Base-by-base conservation (phyloP, 2,329 filamentous ascomycete species). In the Penicillium sp. region DNA sequence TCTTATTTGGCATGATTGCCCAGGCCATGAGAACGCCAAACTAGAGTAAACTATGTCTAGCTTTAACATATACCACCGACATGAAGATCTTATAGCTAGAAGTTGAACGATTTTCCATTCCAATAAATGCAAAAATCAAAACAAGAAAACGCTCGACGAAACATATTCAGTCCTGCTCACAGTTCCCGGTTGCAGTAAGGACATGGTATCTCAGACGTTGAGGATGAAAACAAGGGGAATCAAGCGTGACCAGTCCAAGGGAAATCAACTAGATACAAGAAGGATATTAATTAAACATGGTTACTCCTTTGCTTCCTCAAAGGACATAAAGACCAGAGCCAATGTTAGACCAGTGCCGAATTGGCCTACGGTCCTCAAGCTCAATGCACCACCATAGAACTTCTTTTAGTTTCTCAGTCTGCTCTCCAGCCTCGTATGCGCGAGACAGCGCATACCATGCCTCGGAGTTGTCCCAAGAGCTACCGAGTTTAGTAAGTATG, bases 381-480 rank as follows among this genome's bases (percentile, higher is more conserved):
- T 97, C 92, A 13, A 99, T 90, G 67, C 93, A 96, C 92, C 93
- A 98, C 95, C 95, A 98, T 7, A 98, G 82, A 46, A 93, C 91
- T 65, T 95, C 90, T 77, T 93, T 96, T 14, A 95, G 90, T 79
- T 93, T 96, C 37, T 95, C 90, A 1, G 86, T 75, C 77, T 96
- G 90, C 0, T 89, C 90, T 56, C 90, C 90, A 70, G 92, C 86
- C 74, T 99, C 95, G 69, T 97, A 90, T 10, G 91, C 92, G 61
- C 91, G 82, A 0, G 92, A 90, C 33, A 99, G 83, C 5, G 89
- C 85, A 69, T 91, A 93, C 95, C 95, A 99, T 5, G 93, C 95
- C 71, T 98, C 95, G 0, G 90, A 87, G 71, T 89, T 85, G 74
- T 97, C 93, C 95, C 95, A 99, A 0, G 91, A 90, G 13, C 81